Evolutionary conservation across 2,329 filamentous ascomycete species (phyloP), one percentile per base, ranked within the genome.

Genomic region (Fusarium torreyae): DNA sequence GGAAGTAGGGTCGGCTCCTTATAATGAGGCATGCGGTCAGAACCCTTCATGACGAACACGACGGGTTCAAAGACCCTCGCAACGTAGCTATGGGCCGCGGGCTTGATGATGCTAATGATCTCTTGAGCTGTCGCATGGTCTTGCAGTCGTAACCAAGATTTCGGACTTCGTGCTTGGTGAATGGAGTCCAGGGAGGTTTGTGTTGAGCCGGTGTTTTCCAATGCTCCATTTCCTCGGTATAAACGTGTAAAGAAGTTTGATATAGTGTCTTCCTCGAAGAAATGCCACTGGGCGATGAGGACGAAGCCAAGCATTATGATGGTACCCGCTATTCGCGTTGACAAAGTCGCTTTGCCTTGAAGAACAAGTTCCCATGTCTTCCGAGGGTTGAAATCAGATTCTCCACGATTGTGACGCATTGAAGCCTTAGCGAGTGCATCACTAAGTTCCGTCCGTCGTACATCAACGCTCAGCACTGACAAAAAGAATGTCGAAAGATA

Each of bases 401-500:
- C 63, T 28, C 66, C 68, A 42, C 75, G 74, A 34, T 79, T 78
- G 52, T 80, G 79, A 15, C 81, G 81, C 39, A 84, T 81, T 1
- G 84, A 83, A 4, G 83, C 85, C 70, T 86, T 89, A 13, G 83
- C 88, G 11, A 94, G 81, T 4, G 91, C 90, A 75, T 95, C 92
- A 70, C 89, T 89, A 0, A 95, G 85, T 79, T 95, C 92, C 59
- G 91, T 88, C 70, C 92, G 86, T 22, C 90, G 87, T 11, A 95
- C 91, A 76, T 95, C 92, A 43, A 95, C 89, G 73, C 91, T 94
- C 24, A 95, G 82, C 14, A 95, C 91, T 2, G 92, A 89, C 5
- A 94, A 83, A 74, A 95, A 94, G 79, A 94, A 94, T 0, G 92
- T 94, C 9, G 93, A 86, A 22, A 94, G 84, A 74, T 92, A 94